These are phyloP conservation scores for Aspergillus floridensis DNA, from an alignment of 2,329 filamentous ascomycete genomes.

Conservation along the genomic window DNA sequence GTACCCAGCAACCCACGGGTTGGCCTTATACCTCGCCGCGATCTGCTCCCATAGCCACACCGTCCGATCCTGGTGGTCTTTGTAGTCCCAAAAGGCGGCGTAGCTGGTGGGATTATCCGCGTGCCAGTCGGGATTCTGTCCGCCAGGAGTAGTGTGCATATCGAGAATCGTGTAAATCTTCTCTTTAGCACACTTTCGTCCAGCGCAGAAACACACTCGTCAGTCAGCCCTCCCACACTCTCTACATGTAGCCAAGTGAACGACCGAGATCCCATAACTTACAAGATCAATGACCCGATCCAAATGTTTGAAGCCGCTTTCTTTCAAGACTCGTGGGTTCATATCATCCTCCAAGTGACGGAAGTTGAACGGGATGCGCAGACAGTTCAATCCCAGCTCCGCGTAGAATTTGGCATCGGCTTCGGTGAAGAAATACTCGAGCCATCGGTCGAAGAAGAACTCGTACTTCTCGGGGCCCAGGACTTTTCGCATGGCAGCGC, in stretches of 20 bases:
- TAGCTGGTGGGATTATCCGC: constrained; percentile 47
- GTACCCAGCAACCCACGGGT: constrained; percentile 52
- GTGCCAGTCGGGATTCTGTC: constrained; percentile 54
- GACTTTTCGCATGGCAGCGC: constrained; percentile 52
- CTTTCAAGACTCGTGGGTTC: constrained; percentile 47
- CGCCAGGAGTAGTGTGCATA: constrained; percentile 37
- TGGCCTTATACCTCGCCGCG: constrained; percentile 45
- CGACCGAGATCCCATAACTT: not conserved
- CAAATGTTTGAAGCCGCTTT: constrained; percentile 48
- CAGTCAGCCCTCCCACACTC: not conserved
- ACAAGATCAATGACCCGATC: constrained; percentile 48
- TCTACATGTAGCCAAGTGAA: too few species aligned
- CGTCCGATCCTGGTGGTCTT: constrained; percentile 51
- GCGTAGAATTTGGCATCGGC: constrained; percentile 59
- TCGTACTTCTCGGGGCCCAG: constrained; percentile 57
- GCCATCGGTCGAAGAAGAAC: constrained; percentile 59
- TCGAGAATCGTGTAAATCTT: constrained; percentile 54
- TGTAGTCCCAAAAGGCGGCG: constrained; percentile 52
- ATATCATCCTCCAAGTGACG: constrained; percentile 52
- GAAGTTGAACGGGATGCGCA: constrained; percentile 62
- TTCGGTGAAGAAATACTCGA: constrained; percentile 60
- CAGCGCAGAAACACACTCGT: not conserved
- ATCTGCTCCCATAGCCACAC: constrained; percentile 52
- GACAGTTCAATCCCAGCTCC: constrained; percentile 56
- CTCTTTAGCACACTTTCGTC: constrained; percentile 41